A percentile compares a stretch with the other conserved stretches of the same genome.
These are phyloP conservation scores for Chlorella sp. DNA, from an alignment of 139 green algal genomes.

Conservation along the genomic window DNA sequence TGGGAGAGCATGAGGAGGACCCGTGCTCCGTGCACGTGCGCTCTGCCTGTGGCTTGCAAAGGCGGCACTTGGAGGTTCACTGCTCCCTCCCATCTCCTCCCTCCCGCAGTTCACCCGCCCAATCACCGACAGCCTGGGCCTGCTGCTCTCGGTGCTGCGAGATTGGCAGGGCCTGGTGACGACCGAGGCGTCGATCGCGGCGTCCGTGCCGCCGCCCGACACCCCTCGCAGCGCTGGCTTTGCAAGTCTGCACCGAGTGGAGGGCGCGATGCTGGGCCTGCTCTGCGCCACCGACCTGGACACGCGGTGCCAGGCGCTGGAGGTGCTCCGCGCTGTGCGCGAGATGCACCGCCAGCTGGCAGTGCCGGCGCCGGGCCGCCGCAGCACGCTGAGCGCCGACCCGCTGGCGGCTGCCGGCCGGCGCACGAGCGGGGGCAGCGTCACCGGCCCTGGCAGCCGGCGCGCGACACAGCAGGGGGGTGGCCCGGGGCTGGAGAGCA, in stretches of 20 bases:
- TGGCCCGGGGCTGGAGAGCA: background rate
- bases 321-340: constrained; percentile 35
- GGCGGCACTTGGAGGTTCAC: background rate
- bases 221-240: no score
- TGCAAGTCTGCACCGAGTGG: constrained; percentile 18
- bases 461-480: background rate
- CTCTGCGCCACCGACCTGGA: constrained; percentile 27
- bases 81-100: background rate
- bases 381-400: background rate
- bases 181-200: background rate
- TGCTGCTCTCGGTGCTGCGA: constrained; percentile 13
- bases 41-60: background rate
- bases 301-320: constrained; percentile 54
- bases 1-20: no score
- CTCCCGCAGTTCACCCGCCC: no score
- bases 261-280: constrained; percentile 25
- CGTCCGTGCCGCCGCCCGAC: background rate
- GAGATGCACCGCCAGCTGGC: constrained; percentile 44
- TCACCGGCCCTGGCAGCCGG: no score
- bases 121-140: background rate
- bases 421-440: background rate
- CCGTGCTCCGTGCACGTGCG: background rate
- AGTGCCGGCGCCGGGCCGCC: background rate
- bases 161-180: constrained; percentile 17
- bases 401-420: background rate